These are phyloP conservation scores for Boletellus deceptivus DNA, from an alignment of 1,284 basidiomycete species.

Conservation along the genomic window DNA sequence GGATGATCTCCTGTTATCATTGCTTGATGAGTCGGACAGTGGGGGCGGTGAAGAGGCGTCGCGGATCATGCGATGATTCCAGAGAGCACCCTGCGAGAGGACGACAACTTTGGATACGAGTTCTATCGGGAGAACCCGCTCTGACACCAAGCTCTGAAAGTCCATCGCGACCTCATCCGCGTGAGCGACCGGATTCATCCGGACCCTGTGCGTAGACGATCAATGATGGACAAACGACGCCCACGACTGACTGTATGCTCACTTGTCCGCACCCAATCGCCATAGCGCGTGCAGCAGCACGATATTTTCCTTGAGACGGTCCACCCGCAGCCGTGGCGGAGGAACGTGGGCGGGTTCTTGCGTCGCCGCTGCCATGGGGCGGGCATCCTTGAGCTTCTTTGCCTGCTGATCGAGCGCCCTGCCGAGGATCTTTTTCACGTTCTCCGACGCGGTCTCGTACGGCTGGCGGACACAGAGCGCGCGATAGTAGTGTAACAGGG, in stretches of 20 bases:
- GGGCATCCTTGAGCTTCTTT: conserved; percentile 41
- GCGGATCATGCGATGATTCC: conserved; percentile 74
- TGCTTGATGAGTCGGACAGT: not conserved
- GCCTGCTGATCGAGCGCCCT: conserved; percentile 59
- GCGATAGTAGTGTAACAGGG: conserved; percentile 87
- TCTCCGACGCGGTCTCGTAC: conserved; percentile 86
- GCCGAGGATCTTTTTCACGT: conserved; percentile 71
- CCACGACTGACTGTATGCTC: conserved; percentile 29
- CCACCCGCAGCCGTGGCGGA: conserved; percentile 47
- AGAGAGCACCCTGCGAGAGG: conserved; percentile 75
- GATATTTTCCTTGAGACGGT: conserved; percentile 68
- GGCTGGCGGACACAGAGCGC: conserved; percentile 84
- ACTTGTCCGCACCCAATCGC: conserved; percentile 61
- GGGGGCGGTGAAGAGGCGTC: conserved; percentile 35
- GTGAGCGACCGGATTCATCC: conserved; percentile 15
- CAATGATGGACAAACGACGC: conserved; percentile 1
- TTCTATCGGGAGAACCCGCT: conserved; percentile 73
- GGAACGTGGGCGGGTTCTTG: conserved; percentile 28
- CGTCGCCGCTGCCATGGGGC: conserved; percentile 26
- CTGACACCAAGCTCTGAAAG: conserved; percentile 59
- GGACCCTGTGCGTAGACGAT: conserved; percentile 13
- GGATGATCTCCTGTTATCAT: conserved; percentile 27
- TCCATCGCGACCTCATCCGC: conserved; percentile 49
- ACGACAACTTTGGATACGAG: conserved; percentile 75
- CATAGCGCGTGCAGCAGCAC: conserved; percentile 73